Evolutionary conservation across 2,329 filamentous ascomycete genomes (phyloP), one percentile per base, ranked within the genome.

Genomic region (Neonectria neomacrospora): DNA sequence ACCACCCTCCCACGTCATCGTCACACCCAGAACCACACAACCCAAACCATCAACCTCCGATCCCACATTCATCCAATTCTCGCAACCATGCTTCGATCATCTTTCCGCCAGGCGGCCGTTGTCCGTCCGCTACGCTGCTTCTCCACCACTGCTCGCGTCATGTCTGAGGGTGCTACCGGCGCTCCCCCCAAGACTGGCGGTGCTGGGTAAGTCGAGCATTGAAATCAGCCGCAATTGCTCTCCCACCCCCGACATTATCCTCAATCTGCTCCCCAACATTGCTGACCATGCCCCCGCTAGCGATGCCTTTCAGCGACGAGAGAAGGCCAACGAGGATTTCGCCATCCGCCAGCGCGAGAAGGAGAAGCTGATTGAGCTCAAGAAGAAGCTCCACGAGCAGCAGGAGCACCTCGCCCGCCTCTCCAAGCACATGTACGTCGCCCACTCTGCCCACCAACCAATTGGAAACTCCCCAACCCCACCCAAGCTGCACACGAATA

Each of bases 231-330:
- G 23, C 62, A 63, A 63, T 66, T 48, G 39, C 41, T 55, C 14
- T 16, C 23, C 23, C 23, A 26, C 23, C 6, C 23, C 23, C 6
- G 23, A 3, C 3, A 26, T 26, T 26, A n/a, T n/a, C 23, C 23
- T 26, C 37, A 47, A 55, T 47, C 45, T 23, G 10, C 9, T 32
- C 23, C 37, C 23, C 14, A 18, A 45, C 45, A 50, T 8, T 61
- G 47, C 16, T 47, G 30, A 58, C 30, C 44, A 56, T 34, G 10
- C 20, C 5, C 70, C 34, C 39, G 72, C 70, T 14, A 97, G 95
- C 73, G 95, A 99, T 78, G 89, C 93, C 61, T 99, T 97, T 88
- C 93, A 90, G 82, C 91, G 91, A 82, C 93, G 96, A 74, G 96
- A 99, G 82, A 88, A 90, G 78, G 95, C 95, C 71, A 86, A 83